phyloP scores from a whole-genome alignment of 805 yeast genomes.

The Starmera pachycereana region DNA sequence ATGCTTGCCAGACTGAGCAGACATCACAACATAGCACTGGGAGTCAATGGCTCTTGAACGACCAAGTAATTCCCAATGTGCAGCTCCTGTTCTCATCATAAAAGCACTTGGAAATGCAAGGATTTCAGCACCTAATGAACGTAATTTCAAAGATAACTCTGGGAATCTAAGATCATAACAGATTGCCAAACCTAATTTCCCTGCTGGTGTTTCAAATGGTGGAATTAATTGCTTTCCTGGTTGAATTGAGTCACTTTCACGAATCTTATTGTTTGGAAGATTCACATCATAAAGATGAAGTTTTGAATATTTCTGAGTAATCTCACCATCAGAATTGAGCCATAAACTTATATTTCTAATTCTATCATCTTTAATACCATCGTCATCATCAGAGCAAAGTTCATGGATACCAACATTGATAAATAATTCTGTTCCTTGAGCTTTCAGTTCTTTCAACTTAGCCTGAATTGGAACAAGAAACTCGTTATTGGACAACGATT shows the following conservation, averaged over 20 bases:
- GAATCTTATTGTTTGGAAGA: constrained; percentile 54
- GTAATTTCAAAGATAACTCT: constrained; percentile 55
- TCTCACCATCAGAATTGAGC: constrained; percentile 53
- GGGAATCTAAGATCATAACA: constrained; percentile 89
- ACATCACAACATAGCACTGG: constrained; percentile 79
- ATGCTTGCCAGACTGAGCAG: constrained; percentile 81
- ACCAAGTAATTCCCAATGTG: constrained; percentile 81
- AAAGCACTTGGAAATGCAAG: constrained; percentile 87
- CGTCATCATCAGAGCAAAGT: constrained; percentile 27
- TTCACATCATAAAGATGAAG: constrained; percentile 86
- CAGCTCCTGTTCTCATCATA: constrained; percentile 82
- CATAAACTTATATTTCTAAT: constrained; percentile 69
- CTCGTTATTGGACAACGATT: constrained; percentile 27
- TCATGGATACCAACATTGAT: constrained; percentile 88
- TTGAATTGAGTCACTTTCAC: constrained; percentile 70
- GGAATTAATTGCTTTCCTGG: constrained; percentile 49
- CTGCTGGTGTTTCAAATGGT: constrained; percentile 52
- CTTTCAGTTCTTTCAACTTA: constrained; percentile 31
- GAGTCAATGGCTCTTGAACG: constrained; percentile 81
- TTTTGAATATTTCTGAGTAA: constrained; percentile 68
- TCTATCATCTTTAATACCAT: constrained; percentile 19
- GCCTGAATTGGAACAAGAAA: constrained; percentile 34
- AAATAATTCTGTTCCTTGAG: constrained; percentile 31
- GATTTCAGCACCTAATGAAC: constrained; percentile 65
- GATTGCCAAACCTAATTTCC: constrained; percentile 60